Base-by-base conservation (phyloP, 192 early-diverging fungal species). In the Diversispora epigaea region DNA sequence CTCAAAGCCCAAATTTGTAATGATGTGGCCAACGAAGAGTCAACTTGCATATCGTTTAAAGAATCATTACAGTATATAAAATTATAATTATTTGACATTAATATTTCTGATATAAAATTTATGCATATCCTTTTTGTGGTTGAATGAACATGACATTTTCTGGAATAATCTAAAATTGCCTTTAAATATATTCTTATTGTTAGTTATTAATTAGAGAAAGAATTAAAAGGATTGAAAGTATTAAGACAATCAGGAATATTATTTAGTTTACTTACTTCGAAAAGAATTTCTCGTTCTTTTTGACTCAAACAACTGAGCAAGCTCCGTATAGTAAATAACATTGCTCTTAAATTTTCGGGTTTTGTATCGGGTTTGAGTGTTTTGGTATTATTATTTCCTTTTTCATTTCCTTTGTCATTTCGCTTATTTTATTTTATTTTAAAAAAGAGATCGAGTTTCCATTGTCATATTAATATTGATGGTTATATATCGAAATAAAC, bases 291-390 rank as follows among this genome's bases (percentile, higher is more conserved):
- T 25, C 63, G 70, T 19, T 76, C 58, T 5, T 79, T 73, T 3
- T 78, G 52, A 14, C 81, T 76, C 32, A 86, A 55, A 65, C 80
- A 84, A 58, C 85, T 86, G 43, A 88, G 60, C 25, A 88, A 76
- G 8, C 82, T 80, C 85, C 85, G 84, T 22, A 88, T 74, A 21
- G 85, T 83, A 5, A 85, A 85, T 17, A 88, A 61, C 8, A 88
- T 54, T 1, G 79, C 76, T 5, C 78, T 67, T 14, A 88, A 66
- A 77, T 88, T 77, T 45, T 86, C 81, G 4, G 79, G 50, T 43
- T 78, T 80, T 44, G 84, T 86, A 62, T 4, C 14, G 8, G 25
- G 25, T 40, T 64, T n/a, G n/a, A 43, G 15, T 44, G 25, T 32
- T 32, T 32, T 32, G 25, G 25, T 32, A 32, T 32, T 32, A 32